Evolutionary conservation across 768 basidiomycete genomes (phyloP), one percentile per base, ranked within the genome.

Genomic region (Tricholoma matsutake): DNA sequence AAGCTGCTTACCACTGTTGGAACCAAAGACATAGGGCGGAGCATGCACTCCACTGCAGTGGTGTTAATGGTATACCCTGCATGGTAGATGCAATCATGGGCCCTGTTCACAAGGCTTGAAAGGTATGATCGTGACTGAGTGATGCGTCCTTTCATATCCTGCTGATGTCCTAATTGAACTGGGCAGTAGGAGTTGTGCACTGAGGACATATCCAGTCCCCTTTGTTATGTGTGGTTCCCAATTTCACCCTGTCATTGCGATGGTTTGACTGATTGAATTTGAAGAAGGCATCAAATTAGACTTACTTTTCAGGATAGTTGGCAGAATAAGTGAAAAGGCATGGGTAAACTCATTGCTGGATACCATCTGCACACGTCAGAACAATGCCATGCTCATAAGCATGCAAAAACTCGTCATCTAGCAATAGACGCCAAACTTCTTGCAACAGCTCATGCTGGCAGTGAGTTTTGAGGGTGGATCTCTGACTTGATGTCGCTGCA

Each of bases 221-320:
- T 7, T 4, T 14, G 39, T 2, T 41, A 16, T 16, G 39, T 41
- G 10, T 41, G 16, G 3, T 41, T 4, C 39, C n/a, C n/a, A 41
- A 18, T 7, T 4, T 2, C 14, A 41, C 39, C 10, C 39, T 41
- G 16, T 2, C 8, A 41, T n/a, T n/a, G n/a, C n/a, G n/a, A n/a
- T n/a, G n/a, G n/a, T n/a, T n/a, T n/a, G 1, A 41, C 39, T 16
- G n/a, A 35, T 41, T 16, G n/a, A 16, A n/a, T 41, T 2, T 3
- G 39, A n/a, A 1, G 10, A 3, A 35, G 14, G 8, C 7, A 13
- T n/a, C 5, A 41, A 3, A 1, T n/a, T 7, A 16, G n/a, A 56
- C 65, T 34, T 34, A 74, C 73, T 73, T 74, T 60, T 75, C 74
- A 9, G 71, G 73, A 62, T 74, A 75, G 55, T 75, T 74, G 1